Percentiles rank a stretch among this genome's conserved stretches.
Conservation (phyloP, 2,329 filamentous ascomycete species). For the Alternaria atra region DNA sequence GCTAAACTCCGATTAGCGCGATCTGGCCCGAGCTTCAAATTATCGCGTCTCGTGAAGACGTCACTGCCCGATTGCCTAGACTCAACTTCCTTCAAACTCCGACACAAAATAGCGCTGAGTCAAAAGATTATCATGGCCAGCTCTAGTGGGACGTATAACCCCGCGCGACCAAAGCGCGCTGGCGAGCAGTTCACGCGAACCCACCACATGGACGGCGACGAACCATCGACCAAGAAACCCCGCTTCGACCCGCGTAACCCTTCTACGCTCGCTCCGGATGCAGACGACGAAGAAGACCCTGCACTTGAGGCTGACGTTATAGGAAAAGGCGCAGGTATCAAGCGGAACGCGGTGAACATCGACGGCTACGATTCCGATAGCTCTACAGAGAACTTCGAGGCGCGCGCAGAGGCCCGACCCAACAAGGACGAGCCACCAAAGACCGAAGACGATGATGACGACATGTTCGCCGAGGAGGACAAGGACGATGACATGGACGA, state of each 20-base stretch:
- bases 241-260: conserved; percentile 96
- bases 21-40: conserved; percentile 33
- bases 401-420: conserved; percentile 69
- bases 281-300: conserved; percentile 75
- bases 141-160: conserved; percentile 47
- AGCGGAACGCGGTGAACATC: conserved; percentile 93
- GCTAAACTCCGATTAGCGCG: conserved; percentile 11
- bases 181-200: conserved; percentile 82
- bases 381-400: conserved; percentile 89
- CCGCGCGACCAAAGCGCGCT: conserved; percentile 81
- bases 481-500: conserved; percentile 64
- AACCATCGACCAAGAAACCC: conserved; percentile 74
- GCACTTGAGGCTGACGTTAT: conserved; percentile 93
- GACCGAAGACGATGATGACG: conserved; percentile 63
- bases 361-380: conserved; percentile 95
- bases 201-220: conserved; percentile 69
- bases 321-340: conserved; percentile 75
- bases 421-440: conserved; percentile 57
- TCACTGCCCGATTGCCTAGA: conserved; percentile 16
- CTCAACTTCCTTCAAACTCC: background rate
- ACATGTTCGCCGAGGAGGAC: conserved; percentile 85
- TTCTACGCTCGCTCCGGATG: conserved; percentile 86
- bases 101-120: background rate
- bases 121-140: conserved; percentile 35
- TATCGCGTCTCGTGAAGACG: conserved; percentile 18